phyloP scores from a whole-genome alignment of 208 protist species.

The Leishmania tarentolae region DNA sequence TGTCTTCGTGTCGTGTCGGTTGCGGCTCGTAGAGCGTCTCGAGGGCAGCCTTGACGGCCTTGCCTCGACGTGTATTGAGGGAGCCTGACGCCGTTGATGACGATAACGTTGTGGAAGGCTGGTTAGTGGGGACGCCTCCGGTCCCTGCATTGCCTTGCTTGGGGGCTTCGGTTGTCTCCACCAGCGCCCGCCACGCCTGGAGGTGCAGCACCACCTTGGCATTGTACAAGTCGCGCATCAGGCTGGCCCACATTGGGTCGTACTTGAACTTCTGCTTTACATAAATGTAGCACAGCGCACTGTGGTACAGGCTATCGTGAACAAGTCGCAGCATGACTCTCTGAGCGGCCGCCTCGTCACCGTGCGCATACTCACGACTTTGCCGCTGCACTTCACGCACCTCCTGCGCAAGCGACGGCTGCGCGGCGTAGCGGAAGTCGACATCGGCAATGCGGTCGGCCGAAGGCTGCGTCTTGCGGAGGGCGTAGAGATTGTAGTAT shows the following conservation, averaged over 20 bases:
- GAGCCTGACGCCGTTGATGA: background rate
- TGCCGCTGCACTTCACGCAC: constrained; percentile 30
- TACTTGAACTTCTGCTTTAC: constrained; percentile 52
- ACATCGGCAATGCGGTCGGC: constrained; percentile 36
- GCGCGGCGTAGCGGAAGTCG: constrained; percentile 27
- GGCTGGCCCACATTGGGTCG: constrained; percentile 66
- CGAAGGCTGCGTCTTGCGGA: constrained; percentile 71
- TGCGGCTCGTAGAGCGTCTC: constrained; percentile 12
- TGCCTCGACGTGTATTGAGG: constrained; percentile 9
- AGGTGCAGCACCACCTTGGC: constrained; percentile 4
- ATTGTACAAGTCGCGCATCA: constrained; percentile 68
- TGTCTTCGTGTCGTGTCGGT: constrained; percentile 3
- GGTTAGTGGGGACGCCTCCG: background rate
- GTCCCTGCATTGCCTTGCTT: background rate
- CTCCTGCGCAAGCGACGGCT: constrained; percentile 51
- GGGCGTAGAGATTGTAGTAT: constrained; percentile 58
- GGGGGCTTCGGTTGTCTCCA: background rate
- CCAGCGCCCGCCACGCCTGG: constrained; percentile 21
- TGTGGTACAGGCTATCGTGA: constrained; percentile 60
- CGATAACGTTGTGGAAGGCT: background rate
- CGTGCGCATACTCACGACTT: constrained; percentile 12
- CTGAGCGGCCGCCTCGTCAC: constrained; percentile 27
- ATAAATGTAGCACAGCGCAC: constrained; percentile 40
- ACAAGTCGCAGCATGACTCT: constrained; percentile 43
- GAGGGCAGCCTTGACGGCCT: constrained; percentile 15